phyloP scores from a whole-genome alignment of 352 stramenopile genomes.

The Phytophthora rubi region DNA sequence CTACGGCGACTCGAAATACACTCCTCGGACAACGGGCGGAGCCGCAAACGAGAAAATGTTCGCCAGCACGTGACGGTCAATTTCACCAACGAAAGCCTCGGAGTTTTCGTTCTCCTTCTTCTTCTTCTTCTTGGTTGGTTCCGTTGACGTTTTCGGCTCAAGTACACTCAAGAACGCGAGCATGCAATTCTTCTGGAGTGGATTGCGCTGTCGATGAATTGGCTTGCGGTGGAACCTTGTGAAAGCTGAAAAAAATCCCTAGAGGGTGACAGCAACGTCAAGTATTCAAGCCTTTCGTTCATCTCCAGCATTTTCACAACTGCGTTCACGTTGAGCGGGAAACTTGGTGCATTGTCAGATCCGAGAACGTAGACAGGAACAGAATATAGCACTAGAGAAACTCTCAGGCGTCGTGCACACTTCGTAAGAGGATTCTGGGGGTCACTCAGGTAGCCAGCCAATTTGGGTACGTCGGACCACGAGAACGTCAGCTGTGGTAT shows the following conservation, averaged over 20 bases:
- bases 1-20: neutral
- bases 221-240: neutral
- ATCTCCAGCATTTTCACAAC: neutral
- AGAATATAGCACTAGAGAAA: neutral
- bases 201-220: neutral
- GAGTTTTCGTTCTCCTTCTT: too few relatives aligned
- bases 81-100: neutral
- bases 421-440: neutral
- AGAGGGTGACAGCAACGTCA: too few relatives aligned
- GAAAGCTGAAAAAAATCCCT: neutral
- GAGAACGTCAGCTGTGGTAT: neutral
- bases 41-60: neutral
- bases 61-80: neutral
- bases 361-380: neutral
- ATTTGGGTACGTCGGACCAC: neutral
- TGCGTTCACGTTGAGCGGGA: neutral
- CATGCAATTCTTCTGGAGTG: neutral
- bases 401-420: neutral
- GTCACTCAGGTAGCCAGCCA: neutral
- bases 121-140: too few relatives aligned
- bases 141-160: neutral
- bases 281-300: neutral
- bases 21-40: neutral
- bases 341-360: neutral
- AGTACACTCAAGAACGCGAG: neutral